These are phyloP conservation scores for Backusella parvicylindrica DNA, from an alignment of 192 early-diverging fungal genomes.

Conservation along the genomic window DNA sequence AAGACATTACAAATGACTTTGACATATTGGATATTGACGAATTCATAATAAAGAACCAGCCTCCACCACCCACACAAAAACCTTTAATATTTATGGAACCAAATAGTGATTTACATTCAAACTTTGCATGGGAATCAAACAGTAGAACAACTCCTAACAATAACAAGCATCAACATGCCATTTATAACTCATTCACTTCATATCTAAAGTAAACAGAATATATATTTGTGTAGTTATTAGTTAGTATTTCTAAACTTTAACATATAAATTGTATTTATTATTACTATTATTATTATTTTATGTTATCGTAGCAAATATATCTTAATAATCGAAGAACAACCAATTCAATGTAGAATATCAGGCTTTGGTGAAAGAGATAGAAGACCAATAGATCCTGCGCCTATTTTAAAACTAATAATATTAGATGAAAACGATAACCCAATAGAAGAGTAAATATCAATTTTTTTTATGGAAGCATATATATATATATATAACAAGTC, in stretches of 20 bases:
- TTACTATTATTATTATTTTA: background rate
- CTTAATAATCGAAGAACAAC: constrained; percentile 67
- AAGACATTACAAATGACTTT: background rate
- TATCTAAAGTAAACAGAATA: background rate
- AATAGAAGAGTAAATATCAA: constrained; percentile 43
- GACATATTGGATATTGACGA: background rate
- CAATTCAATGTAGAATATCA: constrained; percentile 74
- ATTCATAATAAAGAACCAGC: background rate
- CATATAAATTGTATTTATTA: background rate
- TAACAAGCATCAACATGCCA: background rate
- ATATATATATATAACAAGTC: background rate
- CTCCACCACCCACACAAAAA: background rate
- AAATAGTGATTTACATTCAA: background rate
- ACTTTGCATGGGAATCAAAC: background rate
- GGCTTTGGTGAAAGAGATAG: constrained; percentile 82
- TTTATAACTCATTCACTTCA: constrained; percentile 1
- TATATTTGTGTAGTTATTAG: background rate
- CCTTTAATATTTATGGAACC: background rate
- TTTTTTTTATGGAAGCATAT: background rate
- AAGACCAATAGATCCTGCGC: constrained; percentile 74
- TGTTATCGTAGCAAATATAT: constrained; percentile 45
- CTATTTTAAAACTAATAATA: constrained; percentile 64
- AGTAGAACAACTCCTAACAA: background rate
- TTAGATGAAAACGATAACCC: constrained; percentile 50
- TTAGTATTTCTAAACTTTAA: background rate